These are phyloP conservation scores for Rhizopus arrhizus DNA, from an alignment of 371 early-diverging fungal species.

Conservation along the genomic window DNA sequence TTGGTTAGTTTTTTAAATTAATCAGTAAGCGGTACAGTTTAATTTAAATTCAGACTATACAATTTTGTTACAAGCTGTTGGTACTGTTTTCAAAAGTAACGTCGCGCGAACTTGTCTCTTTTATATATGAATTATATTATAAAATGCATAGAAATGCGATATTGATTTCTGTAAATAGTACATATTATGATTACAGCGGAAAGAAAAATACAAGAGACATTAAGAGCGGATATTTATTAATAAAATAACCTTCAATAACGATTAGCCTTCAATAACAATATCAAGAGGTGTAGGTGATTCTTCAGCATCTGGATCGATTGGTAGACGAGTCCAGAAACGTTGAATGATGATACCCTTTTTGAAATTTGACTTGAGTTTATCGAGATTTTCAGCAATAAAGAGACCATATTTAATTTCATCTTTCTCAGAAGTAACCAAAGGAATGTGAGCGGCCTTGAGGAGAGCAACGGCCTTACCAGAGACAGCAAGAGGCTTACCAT, in stretches of 20 bases:
- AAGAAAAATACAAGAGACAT: neutral
- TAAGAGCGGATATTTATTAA: neutral
- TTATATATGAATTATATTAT: no score
- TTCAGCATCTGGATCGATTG: constrained; percentile 13
- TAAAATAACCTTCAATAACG: neutral
- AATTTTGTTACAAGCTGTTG: no score
- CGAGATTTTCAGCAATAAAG: neutral
- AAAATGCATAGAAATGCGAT: no score
- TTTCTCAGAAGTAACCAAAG: constrained; percentile 1
- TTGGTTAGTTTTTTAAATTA: no score
- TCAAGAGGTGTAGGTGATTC: constrained; percentile 9
- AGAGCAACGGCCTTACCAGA: constrained; percentile 29
- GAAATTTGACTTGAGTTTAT: constrained; percentile 1
- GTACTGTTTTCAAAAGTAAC: no score
- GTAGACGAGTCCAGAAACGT: constrained; percentile 18
- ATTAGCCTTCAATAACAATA: constrained; percentile 2
- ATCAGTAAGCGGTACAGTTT: no score
- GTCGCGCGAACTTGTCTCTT: no score
- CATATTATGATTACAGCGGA: no score
- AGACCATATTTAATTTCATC: constrained; percentile 6
- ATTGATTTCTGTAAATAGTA: no score
- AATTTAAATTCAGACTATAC: no score
- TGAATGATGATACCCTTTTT: constrained; percentile 6
- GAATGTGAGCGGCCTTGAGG: constrained; percentile 23
- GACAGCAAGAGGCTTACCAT: constrained; percentile 44